Base-by-base conservation (phyloP, 2,329 filamentous ascomycete genomes). In the Alternaria arborescens region DNA sequence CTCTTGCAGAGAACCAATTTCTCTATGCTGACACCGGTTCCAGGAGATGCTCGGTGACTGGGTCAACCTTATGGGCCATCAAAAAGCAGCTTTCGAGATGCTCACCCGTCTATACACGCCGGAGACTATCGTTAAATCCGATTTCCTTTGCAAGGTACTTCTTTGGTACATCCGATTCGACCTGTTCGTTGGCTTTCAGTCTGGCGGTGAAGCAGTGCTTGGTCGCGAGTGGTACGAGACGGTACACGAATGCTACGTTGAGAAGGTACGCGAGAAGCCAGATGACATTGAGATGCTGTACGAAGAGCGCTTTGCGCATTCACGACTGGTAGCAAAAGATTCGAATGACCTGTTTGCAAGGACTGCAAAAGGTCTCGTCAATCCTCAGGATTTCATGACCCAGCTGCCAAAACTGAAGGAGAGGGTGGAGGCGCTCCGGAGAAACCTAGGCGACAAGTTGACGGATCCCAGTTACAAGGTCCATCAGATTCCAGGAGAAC, bases 21-120 rank as follows among this genome's bases (percentile, higher is more conserved):
- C 11, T 7, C 8, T 36, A 22, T 26, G 50, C 68, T 71, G 42
- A 71, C 51, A 32, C 56, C 50, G 20, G 57, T 52, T 26, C 52
- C 71, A 97, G 93, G 95, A 98, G 80, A 96, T 93, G 71, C 85
- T 98, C 46, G 95, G 95, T 12, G 95, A 99, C 75, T 98, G 93
- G 93, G 88, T 96, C 54, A 97, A 96, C 71, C 83, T 98, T 16
- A 90, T 95, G 79, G 92, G 93, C 22, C 95, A 98, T 76, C 94
- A 97, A 76, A 93, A 91, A 74, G 95, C 94, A 11, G 95, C 95
- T 0, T 88, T 91, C 72, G 88, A 92, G 65, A 90, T 98, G 70
- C 82, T 98, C 46, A 90, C 86, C 1, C 87, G 90, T 43, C 81
- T 97, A 0, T 94, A 93, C 74, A 93, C 89, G 0, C 91, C 93